These are phyloP conservation scores for Dioscorea dumetorum DNA, from an alignment of 106 monocot species.

Conservation along the genomic window DNA sequence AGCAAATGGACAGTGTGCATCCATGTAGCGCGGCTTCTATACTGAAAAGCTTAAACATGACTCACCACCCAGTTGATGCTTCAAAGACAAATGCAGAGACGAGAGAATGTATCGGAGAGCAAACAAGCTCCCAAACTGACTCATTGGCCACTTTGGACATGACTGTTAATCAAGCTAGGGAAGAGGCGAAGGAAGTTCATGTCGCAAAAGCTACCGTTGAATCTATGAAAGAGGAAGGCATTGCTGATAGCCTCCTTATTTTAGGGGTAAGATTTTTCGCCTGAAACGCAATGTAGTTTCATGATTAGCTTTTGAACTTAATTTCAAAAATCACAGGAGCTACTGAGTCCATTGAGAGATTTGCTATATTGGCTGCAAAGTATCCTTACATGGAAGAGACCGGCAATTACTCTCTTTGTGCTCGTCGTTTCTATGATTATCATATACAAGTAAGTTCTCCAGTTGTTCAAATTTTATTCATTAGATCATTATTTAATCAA, in stretches of 20 bases:
- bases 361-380: slow-evolving; percentile 24
- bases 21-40: slow-evolving; percentile 59
- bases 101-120: slow-evolving; percentile 30
- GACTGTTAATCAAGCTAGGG: slow-evolving; percentile 57
- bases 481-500: neutral
- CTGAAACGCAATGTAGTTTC: neutral
- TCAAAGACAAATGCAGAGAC: neutral
- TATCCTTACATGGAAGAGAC: slow-evolving; percentile 62
- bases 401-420: slow-evolving; percentile 21
- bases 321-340: slow-evolving; percentile 31
- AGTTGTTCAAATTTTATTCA: neutral
- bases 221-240: slow-evolving; percentile 72
- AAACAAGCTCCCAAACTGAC: slow-evolving; percentile 17
- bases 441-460: slow-evolving; percentile 60
- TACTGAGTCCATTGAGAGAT: slow-evolving; percentile 46
- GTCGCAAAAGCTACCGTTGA: slow-evolving; percentile 54
- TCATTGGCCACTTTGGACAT: slow-evolving; percentile 51
- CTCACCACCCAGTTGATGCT: slow-evolving; percentile 10
- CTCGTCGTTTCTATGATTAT: slow-evolving; percentile 25
- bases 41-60: slow-evolving; percentile 51
- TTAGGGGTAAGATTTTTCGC: slow-evolving; percentile 32
- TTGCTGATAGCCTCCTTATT: slow-evolving; percentile 55
- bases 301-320: neutral
- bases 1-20: slow-evolving; percentile 22
- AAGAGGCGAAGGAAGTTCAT: slow-evolving; percentile 47